These are phyloP conservation scores for Coemansia sp. DNA, from an alignment of 192 early-diverging fungal genomes.

Conservation along the genomic window DNA sequence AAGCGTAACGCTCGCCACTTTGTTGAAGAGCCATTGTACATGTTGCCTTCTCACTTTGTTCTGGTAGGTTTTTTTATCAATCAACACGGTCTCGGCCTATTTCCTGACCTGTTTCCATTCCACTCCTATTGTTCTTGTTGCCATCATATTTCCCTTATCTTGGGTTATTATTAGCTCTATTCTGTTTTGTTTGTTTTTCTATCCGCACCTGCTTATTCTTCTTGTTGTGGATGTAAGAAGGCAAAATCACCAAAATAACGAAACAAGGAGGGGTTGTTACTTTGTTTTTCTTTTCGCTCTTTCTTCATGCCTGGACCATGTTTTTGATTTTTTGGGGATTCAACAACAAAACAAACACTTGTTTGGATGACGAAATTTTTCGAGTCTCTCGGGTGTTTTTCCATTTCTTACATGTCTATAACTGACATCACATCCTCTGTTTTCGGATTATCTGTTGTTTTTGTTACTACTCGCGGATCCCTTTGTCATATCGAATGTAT, in stretches of 20 bases:
- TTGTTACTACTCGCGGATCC: too few relatives aligned
- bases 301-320: slow-evolving; percentile 1
- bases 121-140: slow-evolving; percentile 1
- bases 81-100: not conserved
- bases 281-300: not conserved
- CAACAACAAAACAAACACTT: slow-evolving; percentile 1
- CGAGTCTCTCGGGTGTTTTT: not conserved
- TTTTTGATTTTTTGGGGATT: not conserved
- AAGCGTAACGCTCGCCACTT: slow-evolving; percentile 42
- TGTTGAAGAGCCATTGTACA: slow-evolving; percentile 54
- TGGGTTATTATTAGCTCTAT: not conserved
- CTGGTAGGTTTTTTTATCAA: slow-evolving; percentile 31
- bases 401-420: not conserved
- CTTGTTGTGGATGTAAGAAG: not conserved
- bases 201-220: not conserved
- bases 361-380: slow-evolving; percentile 8
- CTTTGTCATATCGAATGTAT: not conserved
- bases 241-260: not conserved
- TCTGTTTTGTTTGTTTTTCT: not conserved
- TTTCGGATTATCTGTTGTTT: not conserved
- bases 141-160: not conserved
- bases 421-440: slow-evolving; percentile 1
- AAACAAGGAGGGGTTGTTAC: not conserved
- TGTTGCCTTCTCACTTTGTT: slow-evolving; percentile 41
- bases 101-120: not conserved